Evolutionary conservation across 148 eudicot species (phyloP).

Genomic region (Heliosperma pusillum): DNA sequence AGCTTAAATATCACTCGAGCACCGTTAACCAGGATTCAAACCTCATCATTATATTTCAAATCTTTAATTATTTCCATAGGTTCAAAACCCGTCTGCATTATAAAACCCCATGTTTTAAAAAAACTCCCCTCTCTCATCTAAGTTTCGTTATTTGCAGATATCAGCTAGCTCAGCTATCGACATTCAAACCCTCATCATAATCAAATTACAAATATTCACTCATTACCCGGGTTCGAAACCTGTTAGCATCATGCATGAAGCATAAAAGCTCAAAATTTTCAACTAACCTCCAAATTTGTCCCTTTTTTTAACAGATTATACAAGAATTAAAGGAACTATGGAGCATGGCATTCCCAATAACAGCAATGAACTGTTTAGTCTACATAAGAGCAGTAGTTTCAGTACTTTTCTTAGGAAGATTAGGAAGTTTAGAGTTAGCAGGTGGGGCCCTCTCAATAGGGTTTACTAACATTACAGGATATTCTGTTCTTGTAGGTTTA

Average conservation of each 20-base stretch:
- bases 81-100: constrained; percentile 7
- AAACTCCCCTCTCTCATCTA: too few relatives aligned
- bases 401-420: constrained; percentile 73
- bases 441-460: constrained; percentile 95
- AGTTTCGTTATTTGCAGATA: too few relatives aligned
- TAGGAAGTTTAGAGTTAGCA: constrained; percentile 80
- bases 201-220: too few relatives aligned
- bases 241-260: neutral
- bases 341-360: constrained; percentile 81
- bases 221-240: too few relatives aligned
- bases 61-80: neutral
- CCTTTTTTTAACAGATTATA: constrained; percentile 38
- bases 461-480: constrained; percentile 93
- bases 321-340: constrained; percentile 81
- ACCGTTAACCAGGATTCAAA: too few relatives aligned
- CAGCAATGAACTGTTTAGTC: constrained; percentile 77
- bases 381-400: constrained; percentile 71
- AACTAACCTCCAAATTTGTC: neutral
- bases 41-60: neutral
- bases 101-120: too few relatives aligned
- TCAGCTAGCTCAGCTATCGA: too few relatives aligned
- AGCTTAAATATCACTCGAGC: neutral
- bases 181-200: too few relatives aligned
- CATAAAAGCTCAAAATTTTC: neutral
- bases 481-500: constrained; percentile 78